Evolutionary conservation across 768 basidiomycete species (phyloP), one percentile per base, ranked within the genome.

Genomic region (Myochromella boudieri): DNA sequence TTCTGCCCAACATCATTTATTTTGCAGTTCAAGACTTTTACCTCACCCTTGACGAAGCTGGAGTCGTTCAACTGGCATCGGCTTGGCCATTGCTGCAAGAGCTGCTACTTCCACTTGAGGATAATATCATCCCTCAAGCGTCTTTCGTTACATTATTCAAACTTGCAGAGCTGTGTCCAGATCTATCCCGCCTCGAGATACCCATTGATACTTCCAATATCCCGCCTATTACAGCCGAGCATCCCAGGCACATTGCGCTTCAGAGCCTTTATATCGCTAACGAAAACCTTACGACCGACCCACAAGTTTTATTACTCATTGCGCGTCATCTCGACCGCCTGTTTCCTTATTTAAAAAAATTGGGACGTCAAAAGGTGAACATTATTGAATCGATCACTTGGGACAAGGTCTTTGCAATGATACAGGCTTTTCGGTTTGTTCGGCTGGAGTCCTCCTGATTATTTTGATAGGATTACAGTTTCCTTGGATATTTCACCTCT

Each of bases 321-420:
- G 37, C 18, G 37, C 37, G 37, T 10, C 37, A 37, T 15, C 15
- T 37, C 22, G 32, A 37, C 18, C 44, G 44, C 3, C 33, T 45
- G 3, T 45, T 45, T 18, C 44, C 44, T 20, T 26, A 17, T 3
- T 37, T 45, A 17, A 4, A 33, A 17, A 37, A 37, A n/a, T 25
- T 45, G 3, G 33, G 44, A 8, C 28, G 42, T 5, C 21, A n/a
- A 15, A 20, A 17, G 28, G 12, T 43, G 24, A 33, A 43, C 18
- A 26, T 36, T 25, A 3, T 26, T 5, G 44, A 45, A 10, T 25
- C 14, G n/a, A 8, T 9, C 11, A 18, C 25, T 12, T 45, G 44
- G 44, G 44, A 45, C 7, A 45, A 27, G 44, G 33, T 45, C 15
- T 36, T 36, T 12, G 32, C 33, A 14, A 45, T 45, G 44, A 45